These are phyloP conservation scores for Phaeoacremonium minimum DNA, from an alignment of 2,329 filamentous ascomycete genomes.

Conservation along the genomic window DNA sequence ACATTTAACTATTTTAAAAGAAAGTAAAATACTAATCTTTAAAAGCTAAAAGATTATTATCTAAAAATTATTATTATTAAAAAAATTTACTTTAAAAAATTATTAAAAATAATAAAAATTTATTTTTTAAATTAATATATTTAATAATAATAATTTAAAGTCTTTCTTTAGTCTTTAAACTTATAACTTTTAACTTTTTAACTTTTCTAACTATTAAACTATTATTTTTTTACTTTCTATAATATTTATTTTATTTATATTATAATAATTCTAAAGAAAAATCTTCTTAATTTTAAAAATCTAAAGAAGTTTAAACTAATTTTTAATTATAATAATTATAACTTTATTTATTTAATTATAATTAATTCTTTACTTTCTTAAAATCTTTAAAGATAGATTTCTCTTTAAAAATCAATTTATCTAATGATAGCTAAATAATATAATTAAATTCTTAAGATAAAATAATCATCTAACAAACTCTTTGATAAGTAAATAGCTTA, in stretches of 20 bases:
- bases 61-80: background rate
- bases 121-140: background rate
- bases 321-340: background rate
- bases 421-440: background rate
- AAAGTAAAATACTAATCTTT: background rate
- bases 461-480: background rate
- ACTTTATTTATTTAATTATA: background rate
- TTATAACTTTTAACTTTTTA: no score
- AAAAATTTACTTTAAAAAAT: background rate
- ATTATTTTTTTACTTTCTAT: background rate
- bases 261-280: background rate
- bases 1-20: background rate
- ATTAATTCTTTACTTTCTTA: background rate
- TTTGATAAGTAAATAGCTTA: no score
- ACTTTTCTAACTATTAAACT: background rate
- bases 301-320: background rate
- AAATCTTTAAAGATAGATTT: background rate
- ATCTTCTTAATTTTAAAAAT: background rate
- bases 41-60: background rate
- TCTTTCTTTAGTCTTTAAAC: background rate
- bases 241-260: background rate
- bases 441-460: background rate
- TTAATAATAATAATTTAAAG: background rate
- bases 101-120: background rate
- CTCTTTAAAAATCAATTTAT: background rate